Percentiles rank a stretch among this genome's conserved stretches.
Conservation (phyloP, 1,284 basidiomycete species). For the Leccinum ponderosum region DNA sequence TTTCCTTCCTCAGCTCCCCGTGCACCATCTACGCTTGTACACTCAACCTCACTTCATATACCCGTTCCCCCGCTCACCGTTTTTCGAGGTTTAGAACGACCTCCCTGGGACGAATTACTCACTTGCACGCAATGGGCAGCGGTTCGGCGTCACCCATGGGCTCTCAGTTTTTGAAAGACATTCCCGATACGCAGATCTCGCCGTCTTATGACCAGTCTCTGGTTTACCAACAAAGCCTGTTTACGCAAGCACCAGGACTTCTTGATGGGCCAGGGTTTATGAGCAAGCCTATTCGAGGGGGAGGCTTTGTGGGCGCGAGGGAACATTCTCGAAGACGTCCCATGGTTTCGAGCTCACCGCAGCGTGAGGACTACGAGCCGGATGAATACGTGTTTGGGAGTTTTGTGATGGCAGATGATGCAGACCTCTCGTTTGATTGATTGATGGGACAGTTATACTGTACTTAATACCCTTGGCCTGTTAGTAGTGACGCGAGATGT, state of each 20-base stretch:
- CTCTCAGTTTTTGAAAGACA: constrained; percentile 58
- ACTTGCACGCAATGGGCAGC: constrained; percentile 19
- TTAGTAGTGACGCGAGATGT: not conserved
- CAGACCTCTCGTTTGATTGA: constrained; percentile 40
- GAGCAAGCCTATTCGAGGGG: constrained; percentile 46
- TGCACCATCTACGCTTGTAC: constrained; percentile 25
- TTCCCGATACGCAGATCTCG: constrained; percentile 69
- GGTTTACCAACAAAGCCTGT: constrained; percentile 65
- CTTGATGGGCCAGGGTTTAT: constrained; percentile 53
- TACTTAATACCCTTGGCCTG: not conserved
- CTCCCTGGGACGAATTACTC: constrained; percentile 28
- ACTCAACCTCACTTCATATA: constrained; percentile 26
- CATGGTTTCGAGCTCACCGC: constrained; percentile 61
- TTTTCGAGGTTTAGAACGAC: constrained; percentile 31
- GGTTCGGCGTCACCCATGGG: constrained; percentile 19
- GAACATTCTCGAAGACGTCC: constrained; percentile 29
- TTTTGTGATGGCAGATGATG: constrained; percentile 77
- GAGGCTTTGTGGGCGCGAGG: constrained; percentile 35
- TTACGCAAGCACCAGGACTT: constrained; percentile 63
- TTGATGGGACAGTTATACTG: constrained; percentile 2
- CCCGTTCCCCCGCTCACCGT: constrained; percentile 23
- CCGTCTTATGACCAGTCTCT: constrained; percentile 74
- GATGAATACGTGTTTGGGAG: constrained; percentile 72
- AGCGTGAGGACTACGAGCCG: constrained; percentile 42
- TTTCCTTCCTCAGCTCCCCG: constrained; percentile 6